Percentiles rank a stretch among this genome's conserved stretches.
phyloP scores from a whole-genome alignment of 768 basidiomycete genomes.

The Russula dissimulans region DNA sequence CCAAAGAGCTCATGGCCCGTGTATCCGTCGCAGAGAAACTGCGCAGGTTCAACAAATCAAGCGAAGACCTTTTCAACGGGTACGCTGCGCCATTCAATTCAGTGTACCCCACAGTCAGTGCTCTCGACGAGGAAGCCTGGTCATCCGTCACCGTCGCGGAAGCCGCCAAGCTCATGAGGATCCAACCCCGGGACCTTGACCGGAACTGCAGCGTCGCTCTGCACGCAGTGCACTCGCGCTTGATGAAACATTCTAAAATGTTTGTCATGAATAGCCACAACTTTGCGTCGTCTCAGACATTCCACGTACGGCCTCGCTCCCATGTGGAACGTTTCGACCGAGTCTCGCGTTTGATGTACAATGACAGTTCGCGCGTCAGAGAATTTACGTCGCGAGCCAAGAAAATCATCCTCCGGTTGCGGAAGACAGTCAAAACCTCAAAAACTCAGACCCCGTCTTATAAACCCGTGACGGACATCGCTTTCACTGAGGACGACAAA shows the following conservation, averaged over 20 bases:
- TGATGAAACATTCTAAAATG: slow-evolving; percentile 44
- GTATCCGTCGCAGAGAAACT: slow-evolving; percentile 54
- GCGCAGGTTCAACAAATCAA: slow-evolving; percentile 39
- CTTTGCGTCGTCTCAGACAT: slow-evolving; percentile 42
- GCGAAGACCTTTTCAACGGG: slow-evolving; percentile 35
- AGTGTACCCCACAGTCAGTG: slow-evolving; percentile 38
- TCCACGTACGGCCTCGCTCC: slow-evolving; percentile 53
- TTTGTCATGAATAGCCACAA: slow-evolving; percentile 42
- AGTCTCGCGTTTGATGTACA: slow-evolving; percentile 42
- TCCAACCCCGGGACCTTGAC: background rate
- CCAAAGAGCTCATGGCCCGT: slow-evolving; percentile 45
- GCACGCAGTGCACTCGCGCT: slow-evolving; percentile 49
- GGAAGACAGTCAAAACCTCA: background rate
- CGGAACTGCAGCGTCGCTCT: slow-evolving; percentile 31
- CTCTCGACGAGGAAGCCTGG: slow-evolving; percentile 45
- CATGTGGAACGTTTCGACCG: slow-evolving; percentile 43
- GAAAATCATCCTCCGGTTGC: slow-evolving; percentile 28
- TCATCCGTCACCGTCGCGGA: slow-evolving; percentile 42
- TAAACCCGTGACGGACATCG: slow-evolving; percentile 24
- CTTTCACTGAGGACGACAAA: slow-evolving; percentile 46
- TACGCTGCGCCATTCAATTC: slow-evolving; percentile 23
- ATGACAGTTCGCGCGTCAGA: slow-evolving; percentile 32
- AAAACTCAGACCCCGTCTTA: slow-evolving; percentile 24
- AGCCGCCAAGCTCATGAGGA: slow-evolving; percentile 33
- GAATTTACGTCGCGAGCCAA: slow-evolving; percentile 45